A percentile compares a stretch with the other conserved stretches of the same genome.
These are phyloP conservation scores for Pichia exigua DNA, from an alignment of 805 yeast genomes.

Conservation along the genomic window DNA sequence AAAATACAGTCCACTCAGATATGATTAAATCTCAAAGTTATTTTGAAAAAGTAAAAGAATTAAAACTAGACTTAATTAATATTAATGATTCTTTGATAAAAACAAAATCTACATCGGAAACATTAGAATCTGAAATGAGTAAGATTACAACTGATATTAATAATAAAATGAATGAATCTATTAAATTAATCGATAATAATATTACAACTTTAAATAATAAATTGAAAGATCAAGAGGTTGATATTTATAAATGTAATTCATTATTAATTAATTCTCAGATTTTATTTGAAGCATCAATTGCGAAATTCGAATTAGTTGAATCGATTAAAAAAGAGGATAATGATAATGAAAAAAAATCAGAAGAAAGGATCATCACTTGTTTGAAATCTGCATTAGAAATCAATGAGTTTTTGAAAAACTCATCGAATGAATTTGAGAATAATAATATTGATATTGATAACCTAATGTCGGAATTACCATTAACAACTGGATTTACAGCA, in stretches of 20 bases:
- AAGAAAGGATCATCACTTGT: slow-evolving; percentile 13
- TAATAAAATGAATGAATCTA: not conserved
- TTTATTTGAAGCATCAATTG: slow-evolving; percentile 23
- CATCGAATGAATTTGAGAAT: not conserved
- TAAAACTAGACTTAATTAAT: not conserved
- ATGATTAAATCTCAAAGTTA: not conserved
- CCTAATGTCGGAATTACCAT: not conserved
- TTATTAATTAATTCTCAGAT: slow-evolving; percentile 20
- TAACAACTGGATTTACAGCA: not conserved
- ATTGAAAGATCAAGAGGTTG: slow-evolving; percentile 16
- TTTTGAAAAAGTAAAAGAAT: not conserved
- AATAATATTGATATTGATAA: not conserved
- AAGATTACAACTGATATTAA: not conserved
- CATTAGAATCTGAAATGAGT: not conserved
- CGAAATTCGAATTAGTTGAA: slow-evolving; percentile 20
- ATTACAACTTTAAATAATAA: slow-evolving; percentile 7
- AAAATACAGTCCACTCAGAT: slow-evolving; percentile 2
- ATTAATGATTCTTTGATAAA: not conserved
- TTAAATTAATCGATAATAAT: not conserved
- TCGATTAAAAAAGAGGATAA: not conserved
- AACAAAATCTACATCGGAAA: not conserved
- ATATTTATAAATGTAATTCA: slow-evolving; percentile 22
- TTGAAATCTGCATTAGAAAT: slow-evolving; percentile 14
- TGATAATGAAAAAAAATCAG: not conserved
- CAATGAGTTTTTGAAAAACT: slow-evolving; percentile 2